phyloP scores from a whole-genome alignment of 306 rosid species.

The Pyrus communis region DNA sequence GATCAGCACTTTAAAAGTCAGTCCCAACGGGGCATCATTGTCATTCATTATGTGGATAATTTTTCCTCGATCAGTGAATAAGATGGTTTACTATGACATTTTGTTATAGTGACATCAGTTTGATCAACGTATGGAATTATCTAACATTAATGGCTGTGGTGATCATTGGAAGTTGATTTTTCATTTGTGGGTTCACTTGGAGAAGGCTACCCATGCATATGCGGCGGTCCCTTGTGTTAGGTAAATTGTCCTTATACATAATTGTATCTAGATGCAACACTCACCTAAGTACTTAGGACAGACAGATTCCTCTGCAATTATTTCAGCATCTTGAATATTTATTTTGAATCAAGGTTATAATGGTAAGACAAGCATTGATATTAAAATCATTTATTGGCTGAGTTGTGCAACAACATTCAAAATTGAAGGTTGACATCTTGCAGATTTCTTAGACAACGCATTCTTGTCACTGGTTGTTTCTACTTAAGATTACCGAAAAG shows the following conservation, averaged over 20 bases:
- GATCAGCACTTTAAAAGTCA: slow-evolving; percentile 9
- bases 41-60: not conserved
- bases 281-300: not conserved
- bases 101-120: not conserved
- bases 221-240: not conserved
- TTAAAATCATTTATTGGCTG: not conserved
- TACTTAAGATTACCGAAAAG: not conserved
- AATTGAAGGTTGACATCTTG: not conserved
- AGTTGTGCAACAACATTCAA: not conserved
- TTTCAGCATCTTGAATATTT: not conserved
- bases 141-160: slow-evolving; percentile 1
- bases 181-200: slow-evolving; percentile 1
- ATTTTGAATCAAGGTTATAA: not conserved
- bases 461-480: not conserved
- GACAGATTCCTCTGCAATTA: not conserved
- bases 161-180: slow-evolving; percentile 13
- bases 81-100: not conserved
- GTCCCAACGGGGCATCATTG: not conserved
- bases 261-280: not conserved
- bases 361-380: not conserved
- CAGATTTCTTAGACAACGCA: not conserved
- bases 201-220: not conserved
- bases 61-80: not conserved
- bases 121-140: not conserved
- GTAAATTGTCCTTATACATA: not conserved